Base-by-base conservation (phyloP, 139 green algal species). In the Chlorella sp. region DNA sequence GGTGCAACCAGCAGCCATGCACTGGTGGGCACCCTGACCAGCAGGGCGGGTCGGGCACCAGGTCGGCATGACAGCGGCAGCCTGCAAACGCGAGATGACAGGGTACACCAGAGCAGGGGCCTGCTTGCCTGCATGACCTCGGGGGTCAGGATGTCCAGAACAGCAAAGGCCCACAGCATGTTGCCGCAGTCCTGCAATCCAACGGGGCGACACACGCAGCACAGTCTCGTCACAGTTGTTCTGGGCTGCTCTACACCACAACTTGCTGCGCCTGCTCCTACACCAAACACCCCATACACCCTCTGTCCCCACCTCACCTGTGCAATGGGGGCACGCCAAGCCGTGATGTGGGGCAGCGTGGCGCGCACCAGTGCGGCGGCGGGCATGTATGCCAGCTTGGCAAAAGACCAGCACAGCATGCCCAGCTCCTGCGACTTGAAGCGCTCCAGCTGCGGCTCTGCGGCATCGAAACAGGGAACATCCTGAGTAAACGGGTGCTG, bases 321-420 rank as follows among this genome's bases (percentile, higher is more conserved):
- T 30, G 57, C 67, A 13, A 86, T 75, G 12, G 82, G 73, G 4
- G 73, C 3, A 63, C 63, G 78, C 62, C 62, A 72, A 4, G 65
- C 28, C 16, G 78, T 44, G 5, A 74, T 23, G 56, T 62, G 39
- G 6, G 78, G 78, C 78, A 83, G 78, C 63, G 39, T 13, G 28
- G 39, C n/a, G 20, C 63, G 57, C 34, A 84, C 89, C n/a, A 92
- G 76, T 26, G 83, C 64, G 13, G 39, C 63, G 7, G 68, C 64
- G 23, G 89, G 89, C 80, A 89, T 87, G 78, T 91, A 87, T 0
- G 69, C 86, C 26, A 92, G 86, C 51, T 71, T 83, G 23, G 89
- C 89, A 51, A 85, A 78, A 2, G 75, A 64, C 87, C 87, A 87
- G 56, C 74, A 23, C 38, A 83, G 36, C 65, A 87, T 89, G 51